Base-by-base conservation (phyloP, 805 yeast genomes). In the Starmerella davenportii region DNA sequence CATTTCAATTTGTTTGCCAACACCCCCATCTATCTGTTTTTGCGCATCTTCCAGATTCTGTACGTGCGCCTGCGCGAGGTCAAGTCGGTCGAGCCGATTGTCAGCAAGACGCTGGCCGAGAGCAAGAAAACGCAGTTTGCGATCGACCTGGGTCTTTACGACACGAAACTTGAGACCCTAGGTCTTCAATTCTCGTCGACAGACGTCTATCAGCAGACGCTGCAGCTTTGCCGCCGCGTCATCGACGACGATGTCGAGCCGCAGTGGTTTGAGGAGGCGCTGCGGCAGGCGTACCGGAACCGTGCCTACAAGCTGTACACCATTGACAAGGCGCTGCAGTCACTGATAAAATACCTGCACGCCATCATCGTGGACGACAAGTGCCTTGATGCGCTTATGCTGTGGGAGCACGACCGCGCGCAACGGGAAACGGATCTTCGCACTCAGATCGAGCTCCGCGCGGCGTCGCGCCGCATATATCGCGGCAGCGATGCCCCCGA, bases 221-320 rank as follows among this genome's bases (percentile, higher is more conserved):
- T 90, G 42, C 65, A 63, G 2, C 65, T 90, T 40, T 72, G 92
- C 42, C 81, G 73, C 47, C 70, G 73, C 46, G 64, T 82, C 37
- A 77, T 90, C 46, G 90, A 81, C 47, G 93, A 93, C 21, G 90
- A 82, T 28, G 61, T 90, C 36, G 99, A 90, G 53, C 93, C 81
- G 45, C 90, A 78, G 57, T 76, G 84, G 78, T 92, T 79, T 57
- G 99, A 90, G 62, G 98, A 90, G 58, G 71, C 93, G 15, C 61
- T 90, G 42, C 80, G 99, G 45, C 95, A 87, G 64, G 95, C 92
- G 0, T 90, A 79, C 62, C 72, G 90, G 52, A 90, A 87, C 60
- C 77, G 76, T 44, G 98, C 96, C 0, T 90, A 79, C 63, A 82
- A 82, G 56, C 61, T 90, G 40, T 87, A 84, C 62, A 87, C 96